A percentile compares a stretch with the other conserved stretches of the same genome.
These are phyloP conservation scores for Atalantia buxifolia DNA, from an alignment of 345 rosid genomes.

Conservation along the genomic window DNA sequence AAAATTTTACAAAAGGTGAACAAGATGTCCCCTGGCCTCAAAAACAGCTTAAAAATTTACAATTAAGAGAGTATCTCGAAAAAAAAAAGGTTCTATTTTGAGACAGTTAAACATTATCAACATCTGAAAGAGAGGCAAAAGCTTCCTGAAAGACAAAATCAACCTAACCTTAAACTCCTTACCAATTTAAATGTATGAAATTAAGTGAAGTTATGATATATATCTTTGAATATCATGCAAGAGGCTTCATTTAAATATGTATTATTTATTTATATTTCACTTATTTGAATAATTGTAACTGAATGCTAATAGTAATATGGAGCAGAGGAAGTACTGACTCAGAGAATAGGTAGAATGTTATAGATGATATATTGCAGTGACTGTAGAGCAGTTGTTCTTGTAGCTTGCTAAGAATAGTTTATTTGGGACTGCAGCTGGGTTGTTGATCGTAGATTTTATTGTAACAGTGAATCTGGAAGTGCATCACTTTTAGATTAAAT, in stretches of 20 bases:
- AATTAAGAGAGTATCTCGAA: too few species aligned
- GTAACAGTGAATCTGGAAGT: not conserved
- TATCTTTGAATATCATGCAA: not conserved
- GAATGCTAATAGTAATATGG: not conserved
- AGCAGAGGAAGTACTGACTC: not conserved
- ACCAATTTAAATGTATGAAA: not conserved
- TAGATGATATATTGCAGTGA: not conserved
- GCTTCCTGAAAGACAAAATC: too few species aligned
- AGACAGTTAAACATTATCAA: too few species aligned
- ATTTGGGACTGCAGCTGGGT: not conserved
- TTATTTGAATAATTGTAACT: not conserved
- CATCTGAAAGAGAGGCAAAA: too few species aligned
- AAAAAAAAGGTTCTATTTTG: too few species aligned
- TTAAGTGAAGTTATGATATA: not conserved
- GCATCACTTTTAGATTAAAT: not conserved
- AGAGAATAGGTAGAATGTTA: not conserved
- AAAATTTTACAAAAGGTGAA: too few species aligned
- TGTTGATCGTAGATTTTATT: not conserved
- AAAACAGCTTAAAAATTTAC: too few species aligned
- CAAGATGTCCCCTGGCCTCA: too few species aligned
- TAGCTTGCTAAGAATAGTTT: not conserved
- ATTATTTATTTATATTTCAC: not conserved
- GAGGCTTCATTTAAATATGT: not conserved
- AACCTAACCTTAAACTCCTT: too few species aligned
- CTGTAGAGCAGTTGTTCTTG: not conserved